A percentile compares a stretch with the other conserved stretches of the same genome.
Evolutionary conservation across 2,329 filamentous ascomycete species (phyloP).

Genomic region (Pseudogymnoascus sp.): DNA sequence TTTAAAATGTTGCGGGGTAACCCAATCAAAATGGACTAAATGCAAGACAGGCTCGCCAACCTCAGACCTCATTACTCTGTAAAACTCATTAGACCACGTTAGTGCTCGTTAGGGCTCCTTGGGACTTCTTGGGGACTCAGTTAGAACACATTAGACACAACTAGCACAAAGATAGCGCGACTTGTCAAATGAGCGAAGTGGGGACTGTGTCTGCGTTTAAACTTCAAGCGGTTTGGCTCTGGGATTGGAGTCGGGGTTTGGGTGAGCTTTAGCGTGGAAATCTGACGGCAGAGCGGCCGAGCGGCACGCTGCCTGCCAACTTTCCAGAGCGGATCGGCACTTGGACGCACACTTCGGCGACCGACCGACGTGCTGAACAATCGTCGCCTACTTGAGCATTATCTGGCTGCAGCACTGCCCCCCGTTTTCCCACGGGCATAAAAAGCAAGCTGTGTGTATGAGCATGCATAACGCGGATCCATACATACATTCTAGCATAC

Average conservation of each 20-base stretch:
- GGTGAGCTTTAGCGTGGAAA: background rate
- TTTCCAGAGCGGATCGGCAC: background rate
- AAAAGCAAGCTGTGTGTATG: too few species aligned
- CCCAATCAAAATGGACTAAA: conserved; percentile 1
- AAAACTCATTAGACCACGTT: background rate
- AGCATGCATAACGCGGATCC: background rate
- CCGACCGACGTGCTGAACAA: background rate
- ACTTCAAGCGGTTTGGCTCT: background rate
- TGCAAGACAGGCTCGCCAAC: background rate
- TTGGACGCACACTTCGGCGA: background rate
- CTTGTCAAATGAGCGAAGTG: conserved; percentile 6
- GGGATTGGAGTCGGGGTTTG: background rate
- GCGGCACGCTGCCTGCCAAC: conserved; percentile 4
- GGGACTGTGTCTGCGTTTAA: background rate
- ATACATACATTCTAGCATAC: background rate
- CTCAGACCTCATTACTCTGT: background rate
- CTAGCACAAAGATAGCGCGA: background rate
- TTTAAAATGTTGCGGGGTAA: background rate
- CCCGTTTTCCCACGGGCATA: too few species aligned
- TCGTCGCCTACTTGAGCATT: background rate
- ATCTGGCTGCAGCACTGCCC: background rate
- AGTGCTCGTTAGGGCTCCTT: background rate
- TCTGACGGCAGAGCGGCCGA: background rate
- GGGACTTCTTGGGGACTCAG: background rate
- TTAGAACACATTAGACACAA: background rate